A percentile compares a stretch with the other conserved stretches of the same genome.
Conservation (phyloP, 2,329 filamentous ascomycete species). For the Laburnicola sp. region DNA sequence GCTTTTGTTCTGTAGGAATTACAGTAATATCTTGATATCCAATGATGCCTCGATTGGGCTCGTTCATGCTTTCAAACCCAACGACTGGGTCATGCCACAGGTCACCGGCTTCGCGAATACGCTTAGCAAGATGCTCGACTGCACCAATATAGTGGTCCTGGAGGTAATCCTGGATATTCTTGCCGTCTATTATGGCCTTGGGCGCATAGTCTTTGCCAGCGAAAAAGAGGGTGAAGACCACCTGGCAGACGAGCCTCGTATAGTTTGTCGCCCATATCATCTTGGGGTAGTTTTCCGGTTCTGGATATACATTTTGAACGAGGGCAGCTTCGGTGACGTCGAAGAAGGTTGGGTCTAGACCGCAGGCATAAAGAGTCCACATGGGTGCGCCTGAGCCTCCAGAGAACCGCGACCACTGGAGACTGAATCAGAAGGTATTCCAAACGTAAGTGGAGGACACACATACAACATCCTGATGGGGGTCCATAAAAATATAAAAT, state of each 20-base stretch:
- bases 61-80: constrained; percentile 96
- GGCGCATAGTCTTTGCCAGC: constrained; percentile 89
- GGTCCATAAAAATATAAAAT: constrained; percentile 98
- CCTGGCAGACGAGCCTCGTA: constrained; percentile 70
- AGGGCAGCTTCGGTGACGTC: constrained; percentile 85
- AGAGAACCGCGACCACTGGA: constrained; percentile 86
- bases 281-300: constrained; percentile 86
- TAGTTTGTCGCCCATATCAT: constrained; percentile 99
- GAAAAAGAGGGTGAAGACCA: constrained; percentile 94
- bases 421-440: constrained; percentile 24
- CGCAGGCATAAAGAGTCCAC: constrained; percentile 94
- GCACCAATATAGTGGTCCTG: constrained; percentile 84
- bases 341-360: constrained; percentile 84
- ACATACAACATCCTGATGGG: constrained; percentile 92
- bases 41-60: constrained; percentile 86
- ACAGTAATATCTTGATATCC: constrained; percentile 79
- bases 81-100: constrained; percentile 85
- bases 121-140: constrained; percentile 75
- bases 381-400: constrained; percentile 94
- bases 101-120: constrained; percentile 87
- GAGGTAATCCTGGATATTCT: constrained; percentile 95
- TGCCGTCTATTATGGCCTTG: constrained; percentile 89
- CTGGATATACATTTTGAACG: constrained; percentile 89
- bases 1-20: constrained; percentile 82
- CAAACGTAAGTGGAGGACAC: not conserved